Base-by-base conservation (phyloP, 345 rosid species). In the Moricandia arvensis region DNA sequence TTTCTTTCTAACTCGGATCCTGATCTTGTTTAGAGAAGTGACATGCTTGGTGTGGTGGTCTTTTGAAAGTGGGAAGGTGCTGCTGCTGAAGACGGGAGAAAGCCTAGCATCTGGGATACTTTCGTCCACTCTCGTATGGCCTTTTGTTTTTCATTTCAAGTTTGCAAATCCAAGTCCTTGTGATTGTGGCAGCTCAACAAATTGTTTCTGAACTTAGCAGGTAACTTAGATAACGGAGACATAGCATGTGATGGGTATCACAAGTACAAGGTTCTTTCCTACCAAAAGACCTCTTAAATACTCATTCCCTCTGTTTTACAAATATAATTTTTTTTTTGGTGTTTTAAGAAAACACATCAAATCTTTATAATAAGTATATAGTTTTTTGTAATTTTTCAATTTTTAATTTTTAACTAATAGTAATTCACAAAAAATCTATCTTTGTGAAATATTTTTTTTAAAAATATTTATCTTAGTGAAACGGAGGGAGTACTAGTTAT, bases 211-310 rank as follows among this genome's bases (percentile, higher is more conserved):
- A 51, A 51, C 57, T 51, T 54, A 30, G 59, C n/a, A 55, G 59
- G 59, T 33, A 16, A 33, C 41, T 8, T 16, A 4, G 38, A 16
- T 1, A 85, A 74, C 0, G 90, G 87, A 71, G 91, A 86, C 59
- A 71, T 75, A 6, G 70, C 91, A n/a, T 80, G 78, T 57, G 90
- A 89, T 31, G 79, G 68, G 69, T 89, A 89, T 72, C 90, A 86
- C 76, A 87, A 85, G 62, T 89, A 82, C 86, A 89, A 86, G 89
- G 94, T 73, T 38, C 1, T 59, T 16, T 21, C 15, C 30, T 53
- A 9, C 30, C 6, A 55, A 54, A 54, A 54, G 29, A 4, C n/a
- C 54, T 47, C 3, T n/a, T n/a, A n/a, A n/a, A n/a, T n/a, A 0
- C 27, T 18, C 4, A n/a, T n/a, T n/a, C n/a, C n/a, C n/a, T n/a